Conservation (phyloP, 2,329 filamentous ascomycete genomes). For the Orbilia brochopaga region DNA sequence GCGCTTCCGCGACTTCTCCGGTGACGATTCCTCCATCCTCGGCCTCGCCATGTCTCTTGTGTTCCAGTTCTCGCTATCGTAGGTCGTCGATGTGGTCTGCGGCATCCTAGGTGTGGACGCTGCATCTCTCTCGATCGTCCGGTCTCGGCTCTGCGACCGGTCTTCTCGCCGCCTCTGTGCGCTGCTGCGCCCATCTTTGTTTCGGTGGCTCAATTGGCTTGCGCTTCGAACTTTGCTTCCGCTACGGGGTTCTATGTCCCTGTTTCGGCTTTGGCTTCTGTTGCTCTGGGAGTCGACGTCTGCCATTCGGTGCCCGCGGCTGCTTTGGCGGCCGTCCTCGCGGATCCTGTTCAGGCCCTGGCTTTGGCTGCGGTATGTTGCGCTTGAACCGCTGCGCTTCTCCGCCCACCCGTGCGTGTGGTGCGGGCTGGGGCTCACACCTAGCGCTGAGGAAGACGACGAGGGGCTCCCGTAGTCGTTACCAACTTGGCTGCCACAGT, state of each 20-base stretch:
- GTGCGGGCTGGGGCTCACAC: slow-evolving; percentile 19
- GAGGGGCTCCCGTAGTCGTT: slow-evolving; percentile 15
- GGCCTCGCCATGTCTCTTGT: slow-evolving; percentile 23
- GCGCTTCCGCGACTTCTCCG: slow-evolving; percentile 39
- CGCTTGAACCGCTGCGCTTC: slow-evolving; percentile 36
- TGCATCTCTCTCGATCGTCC: slow-evolving; percentile 34
- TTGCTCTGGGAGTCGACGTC: slow-evolving; percentile 19
- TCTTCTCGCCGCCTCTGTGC: slow-evolving; percentile 30
- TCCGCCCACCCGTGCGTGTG: slow-evolving; percentile 17
- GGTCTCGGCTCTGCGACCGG: slow-evolving; percentile 43
- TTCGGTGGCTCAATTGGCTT: slow-evolving; percentile 34
- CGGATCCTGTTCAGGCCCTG: slow-evolving; percentile 40
- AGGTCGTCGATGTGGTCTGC: slow-evolving; percentile 46
- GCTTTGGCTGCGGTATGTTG: slow-evolving; percentile 40
- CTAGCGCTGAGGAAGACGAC: slow-evolving; percentile 17
- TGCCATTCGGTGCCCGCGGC: slow-evolving; percentile 27
- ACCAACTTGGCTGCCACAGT: slow-evolving; percentile 42
- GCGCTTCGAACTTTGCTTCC: slow-evolving; percentile 45
- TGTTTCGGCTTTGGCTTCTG: slow-evolving; percentile 26
- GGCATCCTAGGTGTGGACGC: slow-evolving; percentile 40
- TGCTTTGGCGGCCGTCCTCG: slow-evolving; percentile 45
- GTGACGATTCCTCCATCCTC: slow-evolving; percentile 17
- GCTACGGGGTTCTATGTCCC: slow-evolving; percentile 27
- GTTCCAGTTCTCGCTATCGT: slow-evolving; percentile 48
- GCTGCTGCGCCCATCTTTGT: slow-evolving; percentile 35